Evolutionary conservation across 2,329 filamentous ascomycete genomes (phyloP), one percentile per base, ranked within the genome.

Genomic region (Purpureocillium takamizusanense): DNA sequence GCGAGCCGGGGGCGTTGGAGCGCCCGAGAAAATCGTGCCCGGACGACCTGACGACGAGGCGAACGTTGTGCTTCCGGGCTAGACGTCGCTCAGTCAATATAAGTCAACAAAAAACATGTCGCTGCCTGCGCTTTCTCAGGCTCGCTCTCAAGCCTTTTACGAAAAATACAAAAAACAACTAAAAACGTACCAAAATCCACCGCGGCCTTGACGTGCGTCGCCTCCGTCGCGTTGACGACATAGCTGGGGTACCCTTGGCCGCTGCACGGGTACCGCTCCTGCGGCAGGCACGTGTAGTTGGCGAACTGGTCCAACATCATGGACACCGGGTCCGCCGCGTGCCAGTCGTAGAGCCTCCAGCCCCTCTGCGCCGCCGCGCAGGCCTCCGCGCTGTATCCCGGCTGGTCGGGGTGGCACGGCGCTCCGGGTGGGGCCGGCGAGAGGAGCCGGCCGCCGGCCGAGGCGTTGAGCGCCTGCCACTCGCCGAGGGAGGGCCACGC

Each of bases 281-380:
- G 46, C 2, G 70, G 70, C 31, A 74, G 56, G 49, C 71, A 75
- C 11, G 68, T 65, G 52, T 68, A 69, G 46, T 75, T 71, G 42
- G 62, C 61, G 50, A 58, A 72, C 35, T 69, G 65, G 39, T 70
- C 51, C 42, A 46, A 52, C 40, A 57, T 56, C 2, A 59, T 43
- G 0, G 57, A 60, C 7, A 61, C 35, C 4, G 59, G 56, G 18
- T 60, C 40, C 1, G 46, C 41, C 0, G 42, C 36, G 30, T 61
- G 57, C n/a, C 49, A 53, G 1, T 57, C 51, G 29, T 54, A 55
- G 4, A 42, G 45, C 3, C 37, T 43, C 59, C 59, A 61, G 5
- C 39, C 40, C n/a, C 44, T 31, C 2, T 45, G 33, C 1, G 54
- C 34, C 0, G 38, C 30, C 0, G 41, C 38, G 41, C 69, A 72